Evolutionary conservation across 352 stramenopile genomes (phyloP).

Genomic region (Phytophthora pseudosyringae): DNA sequence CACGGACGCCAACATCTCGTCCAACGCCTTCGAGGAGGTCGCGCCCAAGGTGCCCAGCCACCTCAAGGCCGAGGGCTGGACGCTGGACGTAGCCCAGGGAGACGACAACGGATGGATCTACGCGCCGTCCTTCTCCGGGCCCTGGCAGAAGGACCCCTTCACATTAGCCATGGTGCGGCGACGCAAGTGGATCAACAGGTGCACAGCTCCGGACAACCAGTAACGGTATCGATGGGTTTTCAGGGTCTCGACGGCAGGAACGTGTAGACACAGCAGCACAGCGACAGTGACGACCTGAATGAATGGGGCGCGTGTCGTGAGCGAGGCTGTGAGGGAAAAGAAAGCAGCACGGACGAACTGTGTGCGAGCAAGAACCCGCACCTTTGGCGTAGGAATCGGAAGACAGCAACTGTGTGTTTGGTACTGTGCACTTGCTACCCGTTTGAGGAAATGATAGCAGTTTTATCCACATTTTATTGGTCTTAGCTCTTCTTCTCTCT

Average conservation of each 20-base stretch:
- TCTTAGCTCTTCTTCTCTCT: slow-evolving; percentile 14
- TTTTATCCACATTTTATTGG: slow-evolving; percentile 36
- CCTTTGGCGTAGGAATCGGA: slow-evolving; percentile 1
- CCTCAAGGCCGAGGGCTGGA: slow-evolving; percentile 74
- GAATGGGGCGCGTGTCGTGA: slow-evolving; percentile 35
- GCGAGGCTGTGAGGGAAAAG: slow-evolving; percentile 15
- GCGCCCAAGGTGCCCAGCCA: slow-evolving; percentile 64
- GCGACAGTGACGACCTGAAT: slow-evolving; percentile 40
- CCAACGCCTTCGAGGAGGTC: slow-evolving; percentile 71
- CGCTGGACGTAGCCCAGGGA: slow-evolving; percentile 74
- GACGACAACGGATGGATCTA: slow-evolving; percentile 90
- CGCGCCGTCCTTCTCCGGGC: slow-evolving; percentile 72
- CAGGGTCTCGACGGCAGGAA: slow-evolving; percentile 19
- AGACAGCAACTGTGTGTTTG: slow-evolving; percentile 6
- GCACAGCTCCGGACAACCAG: slow-evolving; percentile 40
- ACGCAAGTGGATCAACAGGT: slow-evolving; percentile 87
- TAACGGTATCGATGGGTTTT: slow-evolving; percentile 13
- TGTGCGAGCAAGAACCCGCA: slow-evolving; percentile 3
- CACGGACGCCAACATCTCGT: slow-evolving; percentile 64
- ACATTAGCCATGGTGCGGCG: slow-evolving; percentile 80
- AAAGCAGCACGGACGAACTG: slow-evolving; percentile 19
- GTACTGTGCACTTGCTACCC: slow-evolving; percentile 15
- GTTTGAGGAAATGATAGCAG: slow-evolving; percentile 30
- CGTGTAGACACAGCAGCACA: slow-evolving; percentile 14
- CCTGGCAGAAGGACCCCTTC: slow-evolving; percentile 80